Conservation (phyloP, 2,329 filamentous ascomycete species). For the Furcasterigmium sp. region DNA sequence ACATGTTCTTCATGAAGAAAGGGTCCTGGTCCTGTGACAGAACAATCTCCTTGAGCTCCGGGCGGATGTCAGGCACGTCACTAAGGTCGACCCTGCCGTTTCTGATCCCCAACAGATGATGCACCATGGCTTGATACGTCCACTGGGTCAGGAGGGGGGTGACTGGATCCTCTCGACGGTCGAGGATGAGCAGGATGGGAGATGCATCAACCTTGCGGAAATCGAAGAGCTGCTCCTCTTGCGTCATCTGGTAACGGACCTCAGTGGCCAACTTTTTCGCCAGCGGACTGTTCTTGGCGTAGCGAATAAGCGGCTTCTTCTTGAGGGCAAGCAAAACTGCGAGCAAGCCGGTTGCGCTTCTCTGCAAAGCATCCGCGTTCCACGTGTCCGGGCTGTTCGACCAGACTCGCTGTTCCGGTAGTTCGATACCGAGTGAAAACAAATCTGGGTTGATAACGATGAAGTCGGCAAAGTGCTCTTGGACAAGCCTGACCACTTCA, state of each 20-base stretch:
- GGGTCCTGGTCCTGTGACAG: conserved; percentile 95
- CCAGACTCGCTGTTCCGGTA: conserved; percentile 75
- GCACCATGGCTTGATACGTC: conserved; percentile 99
- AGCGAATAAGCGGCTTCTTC: conserved; percentile 93
- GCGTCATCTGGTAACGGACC: conserved; percentile 85
- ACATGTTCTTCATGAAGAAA: conserved; percentile 99
- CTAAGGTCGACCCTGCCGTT: conserved; percentile 92
- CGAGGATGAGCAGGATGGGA: conserved; percentile 83
- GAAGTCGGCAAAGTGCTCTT: conserved; percentile 96
- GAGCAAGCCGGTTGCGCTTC: conserved; percentile 81
- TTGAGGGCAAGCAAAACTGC: conserved; percentile 84
- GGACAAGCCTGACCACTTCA: conserved; percentile 88
- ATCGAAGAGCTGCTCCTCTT: conserved; percentile 95
- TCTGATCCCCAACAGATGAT: conserved; percentile 87
- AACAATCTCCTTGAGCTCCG: conserved; percentile 89
- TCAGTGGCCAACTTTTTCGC: conserved; percentile 92
- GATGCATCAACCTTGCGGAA: conserved; percentile 93
- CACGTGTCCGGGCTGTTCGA: conserved; percentile 76
- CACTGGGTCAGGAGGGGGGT: conserved; percentile 94
- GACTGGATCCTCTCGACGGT: conserved; percentile 89
- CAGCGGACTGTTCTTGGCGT: conserved; percentile 83
- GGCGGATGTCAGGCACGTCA: conserved; percentile 75
- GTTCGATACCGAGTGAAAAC: conserved; percentile 71
- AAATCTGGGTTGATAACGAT: conserved; percentile 92
- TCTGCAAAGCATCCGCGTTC: conserved; percentile 83